phyloP scores from a whole-genome alignment of 2,329 filamentous ascomycete genomes.

The Calonectria multiphialidica region DNA sequence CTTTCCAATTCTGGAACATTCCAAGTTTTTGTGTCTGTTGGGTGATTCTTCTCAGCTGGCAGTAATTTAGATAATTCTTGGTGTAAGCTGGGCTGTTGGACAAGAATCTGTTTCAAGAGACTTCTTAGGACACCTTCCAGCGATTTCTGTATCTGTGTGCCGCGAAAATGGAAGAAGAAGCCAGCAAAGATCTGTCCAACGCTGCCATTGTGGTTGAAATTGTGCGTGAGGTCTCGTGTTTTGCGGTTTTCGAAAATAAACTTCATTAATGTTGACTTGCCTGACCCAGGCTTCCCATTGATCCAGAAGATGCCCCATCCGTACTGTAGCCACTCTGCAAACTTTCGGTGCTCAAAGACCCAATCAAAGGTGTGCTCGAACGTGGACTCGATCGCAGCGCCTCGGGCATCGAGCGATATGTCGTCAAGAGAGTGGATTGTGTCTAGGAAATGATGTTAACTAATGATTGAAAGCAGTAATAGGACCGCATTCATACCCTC shows the following conservation, averaged over 20 bases:
- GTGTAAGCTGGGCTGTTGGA: neutral
- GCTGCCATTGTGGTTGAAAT: neutral
- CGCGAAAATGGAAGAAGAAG: neutral
- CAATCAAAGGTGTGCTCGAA: neutral
- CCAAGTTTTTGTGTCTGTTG: neutral
- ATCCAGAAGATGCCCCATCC: neutral
- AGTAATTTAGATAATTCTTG: neutral
- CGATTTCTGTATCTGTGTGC: neutral
- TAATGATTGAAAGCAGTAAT: neutral
- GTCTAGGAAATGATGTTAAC: neutral
- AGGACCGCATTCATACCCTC: neutral
- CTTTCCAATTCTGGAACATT: neutral
- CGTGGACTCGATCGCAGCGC: neutral
- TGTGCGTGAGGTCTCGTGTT: neutral
- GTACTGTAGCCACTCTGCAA: neutral
- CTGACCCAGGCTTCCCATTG: neutral
- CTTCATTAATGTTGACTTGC: neutral
- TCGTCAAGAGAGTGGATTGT: neutral
- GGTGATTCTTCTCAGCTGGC: neutral
- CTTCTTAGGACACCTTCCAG: neutral
- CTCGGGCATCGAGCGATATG: neutral
- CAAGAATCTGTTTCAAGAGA: neutral
- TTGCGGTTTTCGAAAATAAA: neutral
- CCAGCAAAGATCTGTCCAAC: neutral
- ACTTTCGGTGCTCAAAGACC: neutral